phyloP scores from a whole-genome alignment of 768 basidiomycete species.

The Suillus subaureus region DNA sequence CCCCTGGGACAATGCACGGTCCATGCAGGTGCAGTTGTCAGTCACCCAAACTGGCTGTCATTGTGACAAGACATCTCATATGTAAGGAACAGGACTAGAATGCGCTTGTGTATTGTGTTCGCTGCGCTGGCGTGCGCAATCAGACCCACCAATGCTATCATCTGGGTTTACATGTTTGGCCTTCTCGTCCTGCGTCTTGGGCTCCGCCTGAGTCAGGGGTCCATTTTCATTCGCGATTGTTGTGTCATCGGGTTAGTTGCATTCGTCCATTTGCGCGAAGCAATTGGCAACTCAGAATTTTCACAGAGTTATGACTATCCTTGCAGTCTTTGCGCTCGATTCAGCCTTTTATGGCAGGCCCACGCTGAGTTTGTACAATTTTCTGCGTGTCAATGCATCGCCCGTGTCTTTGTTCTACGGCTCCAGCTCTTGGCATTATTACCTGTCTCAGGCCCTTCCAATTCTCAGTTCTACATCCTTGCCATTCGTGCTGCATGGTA shows the following conservation, averaged over 20 bases:
- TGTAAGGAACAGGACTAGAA: conserved; percentile 35
- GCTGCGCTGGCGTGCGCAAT: conserved; percentile 81
- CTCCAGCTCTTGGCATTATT: conserved; percentile 83
- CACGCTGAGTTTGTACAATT: conserved; percentile 80
- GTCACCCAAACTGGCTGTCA: conserved; percentile 21
- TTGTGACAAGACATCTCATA: conserved; percentile 26
- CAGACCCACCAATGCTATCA: conserved; percentile 85
- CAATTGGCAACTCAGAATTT: conserved; percentile 9
- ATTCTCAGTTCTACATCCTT: conserved; percentile 73
- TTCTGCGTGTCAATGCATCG: conserved; percentile 81
- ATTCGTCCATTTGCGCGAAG: not conserved
- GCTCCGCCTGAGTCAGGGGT: conserved; percentile 31
- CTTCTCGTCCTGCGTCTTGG: conserved; percentile 59
- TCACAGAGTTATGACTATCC: conserved; percentile 21
- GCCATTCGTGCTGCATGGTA: conserved; percentile 72
- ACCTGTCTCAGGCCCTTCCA: conserved; percentile 83
- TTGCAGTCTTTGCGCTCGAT: conserved; percentile 55
- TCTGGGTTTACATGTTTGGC: conserved; percentile 77
- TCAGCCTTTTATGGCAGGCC: conserved; percentile 66
- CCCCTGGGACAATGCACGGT: conserved; percentile 58
- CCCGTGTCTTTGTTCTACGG: conserved; percentile 94
- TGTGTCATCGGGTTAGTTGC: conserved; percentile 47
- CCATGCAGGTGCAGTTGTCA: conserved; percentile 28
- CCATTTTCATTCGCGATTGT: conserved; percentile 42
- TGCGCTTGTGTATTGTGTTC: conserved; percentile 46